Conservation (phyloP, 2,329 filamentous ascomycete genomes). For the Fusarium sp. region DNA sequence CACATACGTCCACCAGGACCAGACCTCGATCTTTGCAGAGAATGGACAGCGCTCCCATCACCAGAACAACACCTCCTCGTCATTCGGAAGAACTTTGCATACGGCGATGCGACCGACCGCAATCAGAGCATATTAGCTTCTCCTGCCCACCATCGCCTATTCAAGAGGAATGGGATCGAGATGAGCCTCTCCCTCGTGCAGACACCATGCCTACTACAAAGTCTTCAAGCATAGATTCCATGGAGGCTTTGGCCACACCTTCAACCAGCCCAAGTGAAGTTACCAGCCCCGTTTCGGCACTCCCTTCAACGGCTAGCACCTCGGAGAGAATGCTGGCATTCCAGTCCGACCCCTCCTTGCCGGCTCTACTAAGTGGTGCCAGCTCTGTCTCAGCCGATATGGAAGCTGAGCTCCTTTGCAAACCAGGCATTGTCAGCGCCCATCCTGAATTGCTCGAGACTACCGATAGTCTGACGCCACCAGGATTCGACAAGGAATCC, state of each 20-base stretch:
- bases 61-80: slow-evolving; percentile 27
- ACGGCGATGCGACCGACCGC: slow-evolving; percentile 12
- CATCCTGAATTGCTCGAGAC: slow-evolving; percentile 61
- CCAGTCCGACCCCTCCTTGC: slow-evolving; percentile 72
- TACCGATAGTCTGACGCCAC: slow-evolving; percentile 65
- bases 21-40: slow-evolving; percentile 62
- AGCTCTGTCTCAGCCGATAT: slow-evolving; percentile 72
- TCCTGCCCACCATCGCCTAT: slow-evolving; percentile 61
- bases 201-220: slow-evolving; percentile 58
- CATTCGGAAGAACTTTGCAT: slow-evolving; percentile 26
- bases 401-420: slow-evolving; percentile 68
- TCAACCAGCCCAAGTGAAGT: slow-evolving; percentile 66
- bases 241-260: slow-evolving; percentile 61
- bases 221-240: slow-evolving; percentile 65
- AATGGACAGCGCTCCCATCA: slow-evolving; percentile 47
- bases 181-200: slow-evolving; percentile 50
- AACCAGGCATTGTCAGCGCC: slow-evolving; percentile 57
- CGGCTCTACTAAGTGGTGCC: slow-evolving; percentile 70
- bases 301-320: slow-evolving; percentile 53
- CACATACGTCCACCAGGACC: slow-evolving; percentile 50
- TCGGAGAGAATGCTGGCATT: slow-evolving; percentile 64
- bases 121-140: slow-evolving; percentile 43
- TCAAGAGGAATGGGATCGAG: slow-evolving; percentile 51
- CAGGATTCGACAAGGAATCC: slow-evolving; percentile 61
- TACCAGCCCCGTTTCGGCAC: slow-evolving; percentile 60